Conservation (phyloP, 768 basidiomycete genomes). For the Phlegmacium glaucopus region DNA sequence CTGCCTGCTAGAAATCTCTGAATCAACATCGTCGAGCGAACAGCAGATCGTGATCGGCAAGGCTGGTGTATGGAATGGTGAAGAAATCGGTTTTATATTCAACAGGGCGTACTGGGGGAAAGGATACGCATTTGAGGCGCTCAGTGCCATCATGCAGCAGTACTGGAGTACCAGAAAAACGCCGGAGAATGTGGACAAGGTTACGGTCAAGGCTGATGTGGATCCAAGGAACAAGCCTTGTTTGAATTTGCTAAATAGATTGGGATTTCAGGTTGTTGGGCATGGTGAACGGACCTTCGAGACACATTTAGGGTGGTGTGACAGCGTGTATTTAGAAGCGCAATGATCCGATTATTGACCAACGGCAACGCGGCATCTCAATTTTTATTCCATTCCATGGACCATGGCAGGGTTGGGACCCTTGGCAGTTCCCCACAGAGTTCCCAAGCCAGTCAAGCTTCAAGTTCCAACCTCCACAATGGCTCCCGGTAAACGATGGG, state of each 20-base stretch:
- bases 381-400: too few relatives aligned
- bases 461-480: slow-evolving; percentile 14
- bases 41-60: slow-evolving; percentile 15
- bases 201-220: slow-evolving; percentile 16
- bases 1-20: slow-evolving; percentile 4
- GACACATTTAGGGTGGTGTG: slow-evolving; percentile 23
- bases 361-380: too few relatives aligned
- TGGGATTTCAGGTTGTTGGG: slow-evolving; percentile 19
- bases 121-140: slow-evolving; percentile 21
- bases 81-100: slow-evolving; percentile 20
- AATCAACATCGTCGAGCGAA: not conserved
- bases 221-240: slow-evolving; percentile 19
- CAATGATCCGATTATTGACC: too few relatives aligned
- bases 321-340: slow-evolving; percentile 21
- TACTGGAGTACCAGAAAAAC: slow-evolving; percentile 6
- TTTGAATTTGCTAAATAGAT: slow-evolving; percentile 13
- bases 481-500: slow-evolving; percentile 42
- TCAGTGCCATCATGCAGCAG: slow-evolving; percentile 16
- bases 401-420: too few relatives aligned
- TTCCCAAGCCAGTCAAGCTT: slow-evolving; percentile 4
- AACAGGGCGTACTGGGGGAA: slow-evolving; percentile 20
- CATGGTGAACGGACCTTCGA: slow-evolving; percentile 17
- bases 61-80: slow-evolving; percentile 18
- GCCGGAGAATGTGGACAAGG: not conserved
- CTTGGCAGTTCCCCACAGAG: too few relatives aligned